Evolutionary conservation across 2,329 filamentous ascomycete genomes (phyloP).

Genomic region (Malbranchea zuffiana): DNA sequence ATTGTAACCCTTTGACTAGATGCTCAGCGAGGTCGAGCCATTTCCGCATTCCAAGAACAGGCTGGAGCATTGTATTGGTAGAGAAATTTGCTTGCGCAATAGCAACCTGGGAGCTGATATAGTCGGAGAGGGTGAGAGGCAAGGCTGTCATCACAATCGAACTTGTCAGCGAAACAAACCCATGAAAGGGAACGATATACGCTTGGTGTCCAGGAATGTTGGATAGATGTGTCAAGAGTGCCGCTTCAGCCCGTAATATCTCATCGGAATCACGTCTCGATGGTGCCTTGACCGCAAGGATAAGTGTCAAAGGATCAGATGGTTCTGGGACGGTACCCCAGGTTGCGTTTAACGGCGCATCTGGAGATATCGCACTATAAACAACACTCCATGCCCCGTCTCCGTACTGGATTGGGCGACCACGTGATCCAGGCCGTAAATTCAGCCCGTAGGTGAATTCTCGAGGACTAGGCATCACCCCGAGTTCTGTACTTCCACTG

Average conservation of each 20-base stretch:
- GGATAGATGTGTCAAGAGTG: constrained; percentile 31
- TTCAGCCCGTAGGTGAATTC: constrained; percentile 28
- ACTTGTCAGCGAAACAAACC: constrained; percentile 29
- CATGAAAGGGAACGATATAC: constrained; percentile 37
- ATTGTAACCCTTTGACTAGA: constrained; percentile 33
- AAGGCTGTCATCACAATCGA: constrained; percentile 38
- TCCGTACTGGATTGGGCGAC: constrained; percentile 31
- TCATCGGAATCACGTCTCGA: constrained; percentile 30
- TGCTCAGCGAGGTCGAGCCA: constrained; percentile 34
- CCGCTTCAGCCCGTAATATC: constrained; percentile 35
- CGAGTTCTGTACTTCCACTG: constrained; percentile 4
- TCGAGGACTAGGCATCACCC: constrained; percentile 13
- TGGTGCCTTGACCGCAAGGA: constrained; percentile 38
- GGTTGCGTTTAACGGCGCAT: constrained; percentile 1
- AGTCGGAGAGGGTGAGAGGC: constrained; percentile 32
- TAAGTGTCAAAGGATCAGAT: constrained; percentile 9
- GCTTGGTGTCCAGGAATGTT: constrained; percentile 23
- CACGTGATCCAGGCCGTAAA: constrained; percentile 20
- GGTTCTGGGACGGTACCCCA: background rate
- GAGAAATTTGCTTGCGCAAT: constrained; percentile 23
- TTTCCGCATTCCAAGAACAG: constrained; percentile 30
- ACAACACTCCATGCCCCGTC: constrained; percentile 40
- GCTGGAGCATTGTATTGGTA: constrained; percentile 37
- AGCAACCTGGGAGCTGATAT: constrained; percentile 29
- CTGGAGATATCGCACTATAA: constrained; percentile 27